Evolutionary conservation across 1,139 yeast species (phyloP), one percentile per base, ranked within the genome.

Genomic region (Kodamaea alishanica): DNA sequence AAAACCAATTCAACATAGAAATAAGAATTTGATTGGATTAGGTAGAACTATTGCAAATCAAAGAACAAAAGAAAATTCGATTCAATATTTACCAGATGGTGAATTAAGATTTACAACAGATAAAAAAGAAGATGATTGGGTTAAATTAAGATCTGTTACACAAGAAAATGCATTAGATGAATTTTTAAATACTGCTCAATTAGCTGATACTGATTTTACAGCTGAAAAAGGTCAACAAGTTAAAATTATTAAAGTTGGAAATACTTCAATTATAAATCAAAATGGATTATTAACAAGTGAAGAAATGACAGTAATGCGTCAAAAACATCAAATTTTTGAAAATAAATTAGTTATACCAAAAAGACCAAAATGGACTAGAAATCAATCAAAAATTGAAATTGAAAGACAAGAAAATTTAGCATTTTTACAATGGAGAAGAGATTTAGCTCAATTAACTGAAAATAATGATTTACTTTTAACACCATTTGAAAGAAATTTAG

Each of bases 401-500:
- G 96, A 90, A 50, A 75, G 95, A 56, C 81, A 80, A 52, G 99
- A 94, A 63, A 88, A 85, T 54, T 85, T 88, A 49, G 84, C 97
- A 2, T 94, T 94, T 56, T 73, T 94, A 55, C 83, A 84, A 26
- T 94, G 98, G 99, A 79, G 98, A 67, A 75, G 97, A 56, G 81
- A 81, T 33, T 72, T 94, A 46, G 98, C 98, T 0, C 65, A 75
- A 33, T 71, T 94, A 43, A 94, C 94, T 45, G 96, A 92, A 57
- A 75, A 73, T 46, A 79, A 77, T 48, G 96, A 92, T 58, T 70
- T 94, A 52, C 69, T 90, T 46, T 73, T 94, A 60, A 94, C 99
- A 0, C 99, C 99, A 2, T 94, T 92, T 58, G 99, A 94, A 67
- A 79, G 98, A 64, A 94, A 94, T 59, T 73, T 94, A 50, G 97